A percentile compares a stretch with the other conserved stretches of the same genome.
Evolutionary conservation across 352 stramenopile genomes (phyloP).

Genomic region (Pythium aphanidermatum): DNA sequence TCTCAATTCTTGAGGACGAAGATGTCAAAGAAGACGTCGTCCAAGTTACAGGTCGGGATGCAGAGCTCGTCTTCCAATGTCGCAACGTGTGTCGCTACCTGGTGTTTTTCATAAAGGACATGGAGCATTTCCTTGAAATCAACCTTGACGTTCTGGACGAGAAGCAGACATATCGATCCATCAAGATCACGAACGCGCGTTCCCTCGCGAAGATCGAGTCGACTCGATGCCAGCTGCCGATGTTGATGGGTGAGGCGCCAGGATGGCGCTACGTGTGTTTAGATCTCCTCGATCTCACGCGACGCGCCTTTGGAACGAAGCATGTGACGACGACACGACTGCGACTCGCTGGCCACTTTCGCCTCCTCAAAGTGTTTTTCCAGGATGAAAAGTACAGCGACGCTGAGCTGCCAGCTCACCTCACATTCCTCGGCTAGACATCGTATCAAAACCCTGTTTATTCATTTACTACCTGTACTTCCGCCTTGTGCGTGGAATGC

Average conservation of each 20-base stretch:
- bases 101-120: slow-evolving; percentile 79
- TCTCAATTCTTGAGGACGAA: slow-evolving; percentile 61
- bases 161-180: slow-evolving; percentile 49
- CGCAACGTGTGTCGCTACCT: slow-evolving; percentile 75
- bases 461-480: not conserved
- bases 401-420: slow-evolving; percentile 47
- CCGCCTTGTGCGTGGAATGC: not conserved
- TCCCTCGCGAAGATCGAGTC: slow-evolving; percentile 57
- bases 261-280: slow-evolving; percentile 75
- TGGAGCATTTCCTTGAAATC: slow-evolving; percentile 69
- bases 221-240: slow-evolving; percentile 47
- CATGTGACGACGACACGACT: slow-evolving; percentile 71
- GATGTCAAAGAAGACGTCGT: slow-evolving; percentile 77
- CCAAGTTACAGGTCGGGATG: slow-evolving; percentile 59
- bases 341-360: slow-evolving; percentile 53
- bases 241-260: slow-evolving; percentile 31
- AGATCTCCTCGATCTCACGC: slow-evolving; percentile 65
- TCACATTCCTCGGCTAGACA: slow-evolving; percentile 67
- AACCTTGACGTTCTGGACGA: slow-evolving; percentile 66
- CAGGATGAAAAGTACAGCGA: slow-evolving; percentile 75
- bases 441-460: too few species aligned
- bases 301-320: slow-evolving; percentile 59
- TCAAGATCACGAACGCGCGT: slow-evolving; percentile 64
- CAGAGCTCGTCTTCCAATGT: slow-evolving; percentile 59
- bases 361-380: slow-evolving; percentile 72